Base-by-base conservation (phyloP, 2,329 filamentous ascomycete genomes). In the Ceratocystis albifundus region DNA sequence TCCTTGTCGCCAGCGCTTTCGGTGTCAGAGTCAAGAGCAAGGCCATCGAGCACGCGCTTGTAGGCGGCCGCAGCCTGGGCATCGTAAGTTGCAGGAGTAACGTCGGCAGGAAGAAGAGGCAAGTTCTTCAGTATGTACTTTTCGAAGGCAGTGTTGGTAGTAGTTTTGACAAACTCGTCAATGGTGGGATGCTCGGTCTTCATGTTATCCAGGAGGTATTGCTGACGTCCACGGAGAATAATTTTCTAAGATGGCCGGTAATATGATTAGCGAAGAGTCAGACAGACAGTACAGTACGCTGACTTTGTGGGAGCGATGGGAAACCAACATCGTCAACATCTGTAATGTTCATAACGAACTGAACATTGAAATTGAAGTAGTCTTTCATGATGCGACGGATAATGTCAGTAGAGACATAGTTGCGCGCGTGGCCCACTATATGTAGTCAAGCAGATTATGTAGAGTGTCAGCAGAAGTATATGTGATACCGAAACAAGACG, bases 331-430 rank as follows among this genome's bases (percentile, higher is more conserved):
- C 86, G 71, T 91, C 88, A 48, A 93, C 82, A 71, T 93, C 91
- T 32, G 91, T 96, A 69, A 94, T 90, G 77, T 96, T 96, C 87
- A 95, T 94, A 70, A 96, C 89, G 77, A 95, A 96, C 68, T 86
- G 84, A 70, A 96, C 84, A 53, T 90, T 79, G 75, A 88, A 94
- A 69, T 85, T 84, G 74, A 96, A 95, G 76, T 94, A 93, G 74
- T 93, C 85, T 72, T 83, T 80, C 75, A 96, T 77, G 71, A 96
- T 89, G 71, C 91, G 85, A 69, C 91, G 84, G 71, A 96, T 86
- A 70, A 96, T 91, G 75, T 96, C 91, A 59, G 89, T 93, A 62
- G 87, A 89, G 69, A 96, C 89, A 82, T 96, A 96, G 77, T 96
- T 96, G 71, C 90, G 82, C 36, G 89, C 90, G 76, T 96, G 90